Conservation (phyloP, 306 rosid species). For the Inga oerstediana region DNA sequence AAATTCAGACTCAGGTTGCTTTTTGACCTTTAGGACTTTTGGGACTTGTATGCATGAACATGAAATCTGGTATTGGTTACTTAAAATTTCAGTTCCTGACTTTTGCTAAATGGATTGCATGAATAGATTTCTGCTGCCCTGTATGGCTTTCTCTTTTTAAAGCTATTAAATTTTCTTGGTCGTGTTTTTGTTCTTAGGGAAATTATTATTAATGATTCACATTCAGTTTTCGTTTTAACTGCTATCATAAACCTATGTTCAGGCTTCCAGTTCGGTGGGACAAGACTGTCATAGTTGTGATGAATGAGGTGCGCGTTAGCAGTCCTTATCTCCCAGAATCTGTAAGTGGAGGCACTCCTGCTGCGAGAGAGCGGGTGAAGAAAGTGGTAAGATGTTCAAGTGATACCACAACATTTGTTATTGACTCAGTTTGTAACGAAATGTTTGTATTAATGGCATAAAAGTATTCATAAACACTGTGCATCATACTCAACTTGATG, state of each 20-base stretch:
- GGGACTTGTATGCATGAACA: background rate
- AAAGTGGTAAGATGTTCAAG: constrained; percentile 76
- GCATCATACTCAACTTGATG: background rate
- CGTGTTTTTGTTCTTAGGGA: background rate
- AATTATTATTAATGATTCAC: constrained; percentile 9
- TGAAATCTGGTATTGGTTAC: background rate
- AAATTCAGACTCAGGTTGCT: background rate
- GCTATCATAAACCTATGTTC: constrained; percentile 34
- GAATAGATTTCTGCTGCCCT: background rate
- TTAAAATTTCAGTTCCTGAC: background rate
- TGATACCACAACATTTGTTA: constrained; percentile 8
- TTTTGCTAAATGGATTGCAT: background rate
- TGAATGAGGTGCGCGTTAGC: constrained; percentile 91
- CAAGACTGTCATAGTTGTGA: constrained; percentile 89
- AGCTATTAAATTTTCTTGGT: background rate
- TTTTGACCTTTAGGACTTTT: background rate
- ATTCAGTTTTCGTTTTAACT: constrained; percentile 23
- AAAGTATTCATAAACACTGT: background rate
- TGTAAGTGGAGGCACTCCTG: constrained; percentile 95
- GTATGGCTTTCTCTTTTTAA: background rate
- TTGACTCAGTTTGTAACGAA: constrained; percentile 9
- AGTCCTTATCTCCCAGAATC: constrained; percentile 91
- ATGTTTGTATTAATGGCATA: constrained; percentile 1
- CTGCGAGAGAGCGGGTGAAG: constrained; percentile 97
- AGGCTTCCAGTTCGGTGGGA: constrained; percentile 99